Base-by-base conservation (phyloP, 108 stramenopile genomes). In the Cyclotella sp. region DNA sequence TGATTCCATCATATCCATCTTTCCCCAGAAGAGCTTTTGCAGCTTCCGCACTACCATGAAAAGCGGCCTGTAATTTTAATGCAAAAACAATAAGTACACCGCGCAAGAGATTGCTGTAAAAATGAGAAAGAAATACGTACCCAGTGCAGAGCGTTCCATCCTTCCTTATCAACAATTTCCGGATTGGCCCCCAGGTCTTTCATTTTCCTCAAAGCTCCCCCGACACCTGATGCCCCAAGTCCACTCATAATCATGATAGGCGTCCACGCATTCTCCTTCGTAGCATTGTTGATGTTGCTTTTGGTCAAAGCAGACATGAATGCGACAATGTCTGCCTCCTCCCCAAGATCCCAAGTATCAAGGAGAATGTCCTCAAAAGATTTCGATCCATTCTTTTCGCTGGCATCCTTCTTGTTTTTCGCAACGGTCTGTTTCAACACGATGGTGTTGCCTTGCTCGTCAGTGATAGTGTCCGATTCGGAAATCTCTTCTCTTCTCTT, bases 61-160 rank as follows among this genome's bases (percentile, higher is more conserved):
- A 96, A 14, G 90, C 91, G 19, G 92, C 84, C 79, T 77, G 51
- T 19, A 7, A 26, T 27, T 41, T 18, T 10, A 24, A 7, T 51
- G 27, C 3, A 60, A 51, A 47, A 42, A 24, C 24, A 16, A 45
- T 9, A 8, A 6, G 64, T 47, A 18, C 1, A 27, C 8, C 2
- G 24, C 26, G 28, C 3, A 68, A 7, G 53, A 34, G 13, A 24
- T 54, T 49, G 47, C 30, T 21, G 16, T 15, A 67, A 5, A 59
- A 41, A 19, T 57, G 16, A 59, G 30, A 40, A 27, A 46, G 28
- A 76, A 62, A 12, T 9, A 64, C 69, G 11, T 64, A 77, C 77
- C 94, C 95, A 96, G 72, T 96, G 95, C 43, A 93, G 75, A 39
- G 93, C 84, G 71, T 89, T 96, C 95, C 95, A 96, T 2, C 92